Conservation (phyloP, 164 flowering plant genomes). For the Stephania cephalantha region DNA sequence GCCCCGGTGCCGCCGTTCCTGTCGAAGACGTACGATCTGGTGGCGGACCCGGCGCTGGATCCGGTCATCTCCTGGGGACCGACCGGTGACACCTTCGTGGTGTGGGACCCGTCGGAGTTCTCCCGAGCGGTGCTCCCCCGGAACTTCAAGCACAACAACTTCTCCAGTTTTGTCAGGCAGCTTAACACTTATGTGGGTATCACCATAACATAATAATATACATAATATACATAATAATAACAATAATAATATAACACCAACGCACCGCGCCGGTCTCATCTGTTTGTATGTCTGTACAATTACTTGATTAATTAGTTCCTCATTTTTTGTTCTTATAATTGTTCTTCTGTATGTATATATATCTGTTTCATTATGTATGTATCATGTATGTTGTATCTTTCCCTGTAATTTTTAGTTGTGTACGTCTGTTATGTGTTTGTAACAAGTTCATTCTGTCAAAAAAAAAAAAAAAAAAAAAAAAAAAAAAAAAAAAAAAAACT, state of each 20-base stretch:
- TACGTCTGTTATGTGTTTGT: slow-evolving; percentile 7
- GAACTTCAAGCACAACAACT: slow-evolving; percentile 93
- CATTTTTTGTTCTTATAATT: slow-evolving; percentile 4
- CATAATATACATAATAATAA: too few relatives aligned
- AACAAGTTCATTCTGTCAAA: too few relatives aligned
- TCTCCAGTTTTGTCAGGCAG: slow-evolving; percentile 94
- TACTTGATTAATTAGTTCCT: not conserved
- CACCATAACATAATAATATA: slow-evolving; percentile 5
- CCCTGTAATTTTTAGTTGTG: slow-evolving; percentile 4
- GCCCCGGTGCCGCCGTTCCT: slow-evolving; percentile 68
- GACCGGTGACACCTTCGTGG: slow-evolving; percentile 70
- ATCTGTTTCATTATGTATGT: too few relatives aligned
- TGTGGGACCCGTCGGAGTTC: slow-evolving; percentile 79
- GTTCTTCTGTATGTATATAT: too few relatives aligned
- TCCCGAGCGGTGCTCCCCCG: slow-evolving; percentile 53
- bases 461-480: too few relatives aligned
- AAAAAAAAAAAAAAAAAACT: too few relatives aligned
- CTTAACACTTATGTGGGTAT: slow-evolving; percentile 97
- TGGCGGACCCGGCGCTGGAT: slow-evolving; percentile 53
- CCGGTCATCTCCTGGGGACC: slow-evolving; percentile 64
- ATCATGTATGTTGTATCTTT: not conserved
- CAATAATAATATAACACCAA: slow-evolving; percentile 12
- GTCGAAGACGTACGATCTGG: slow-evolving; percentile 72
- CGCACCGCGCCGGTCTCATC: slow-evolving; percentile 33
- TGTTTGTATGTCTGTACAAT: slow-evolving; percentile 21